Evolutionary conservation across 139 green algal species (phyloP).

Genomic region (Trebouxia sp.): DNA sequence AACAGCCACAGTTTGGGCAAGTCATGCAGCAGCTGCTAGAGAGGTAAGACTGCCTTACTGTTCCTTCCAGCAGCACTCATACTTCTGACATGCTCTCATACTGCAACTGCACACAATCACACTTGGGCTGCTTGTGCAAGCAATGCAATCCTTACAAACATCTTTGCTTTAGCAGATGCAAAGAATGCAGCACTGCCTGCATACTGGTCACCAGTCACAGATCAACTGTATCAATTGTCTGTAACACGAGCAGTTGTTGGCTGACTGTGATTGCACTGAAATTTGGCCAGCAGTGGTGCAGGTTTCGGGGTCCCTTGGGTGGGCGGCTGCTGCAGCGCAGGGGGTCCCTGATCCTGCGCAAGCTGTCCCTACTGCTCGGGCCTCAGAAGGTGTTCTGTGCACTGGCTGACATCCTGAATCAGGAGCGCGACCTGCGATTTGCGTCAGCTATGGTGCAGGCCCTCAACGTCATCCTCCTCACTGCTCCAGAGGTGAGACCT

Average conservation of each 20-base stretch:
- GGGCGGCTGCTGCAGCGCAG: slow-evolving; percentile 63
- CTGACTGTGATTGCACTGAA: too few species aligned
- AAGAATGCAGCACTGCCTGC: too few species aligned
- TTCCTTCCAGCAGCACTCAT: too few species aligned
- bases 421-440: slow-evolving; percentile 81
- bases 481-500: slow-evolving; percentile 72
- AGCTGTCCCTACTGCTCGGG: slow-evolving; percentile 55
- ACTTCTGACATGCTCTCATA: too few species aligned
- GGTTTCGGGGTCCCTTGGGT: slow-evolving; percentile 46
- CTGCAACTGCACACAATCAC: too few species aligned
- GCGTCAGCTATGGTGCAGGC: slow-evolving; percentile 81
- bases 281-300: not conserved
- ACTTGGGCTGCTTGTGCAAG: not conserved
- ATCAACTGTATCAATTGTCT: too few species aligned
- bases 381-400: slow-evolving; percentile 61
- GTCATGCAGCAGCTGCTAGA: slow-evolving; percentile 65
- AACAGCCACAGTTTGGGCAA: slow-evolving; percentile 50
- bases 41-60: slow-evolving; percentile 34
- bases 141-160: not conserved
- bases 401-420: slow-evolving; percentile 67
- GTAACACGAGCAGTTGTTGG: too few species aligned
- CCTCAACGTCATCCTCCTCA: slow-evolving; percentile 93
- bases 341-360: slow-evolving; percentile 71
- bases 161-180: too few species aligned
- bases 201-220: not conserved